Percentiles rank a stretch among this genome's conserved stretches.
phyloP scores from a whole-genome alignment of 495 filamentous ascomycete genomes.

The Daldinia bambusicola region DNA sequence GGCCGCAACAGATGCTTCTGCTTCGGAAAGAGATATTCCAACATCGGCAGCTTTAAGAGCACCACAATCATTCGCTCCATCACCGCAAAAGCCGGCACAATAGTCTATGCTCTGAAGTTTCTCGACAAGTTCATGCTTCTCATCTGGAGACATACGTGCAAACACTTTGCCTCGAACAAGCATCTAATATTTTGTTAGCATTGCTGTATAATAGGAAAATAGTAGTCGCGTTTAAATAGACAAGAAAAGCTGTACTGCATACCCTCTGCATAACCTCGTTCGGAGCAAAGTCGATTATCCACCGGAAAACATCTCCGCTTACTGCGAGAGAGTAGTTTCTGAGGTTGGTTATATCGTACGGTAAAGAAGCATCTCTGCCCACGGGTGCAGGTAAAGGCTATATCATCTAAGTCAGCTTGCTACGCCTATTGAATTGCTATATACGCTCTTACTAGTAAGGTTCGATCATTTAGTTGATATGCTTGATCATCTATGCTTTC shows the following conservation, averaged over 20 bases:
- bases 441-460: constrained; percentile 67
- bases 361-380: constrained; percentile 81
- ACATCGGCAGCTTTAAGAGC: constrained; percentile 98
- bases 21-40: constrained; percentile 97
- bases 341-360: constrained; percentile 80
- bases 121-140: constrained; percentile 98
- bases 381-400: constrained; percentile 75
- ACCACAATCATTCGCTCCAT: constrained; percentile 98
- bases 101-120: constrained; percentile 97
- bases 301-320: constrained; percentile 93
- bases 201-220: not conserved
- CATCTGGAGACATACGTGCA: constrained; percentile 98
- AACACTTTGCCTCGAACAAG: constrained; percentile 93
- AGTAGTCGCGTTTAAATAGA: not conserved
- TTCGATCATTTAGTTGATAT: constrained; percentile 78
- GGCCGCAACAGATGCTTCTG: constrained; percentile 96
- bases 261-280: constrained; percentile 78
- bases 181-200: constrained; percentile 65
- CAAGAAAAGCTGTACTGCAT: constrained; percentile 31
- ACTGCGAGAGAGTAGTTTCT: constrained; percentile 88
- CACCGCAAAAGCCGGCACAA: constrained; percentile 95
- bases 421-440: not conserved
- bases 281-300: constrained; percentile 90
- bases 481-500: constrained; percentile 89
- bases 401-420: constrained; percentile 46